Conservation (phyloP, 495 filamentous ascomycete genomes). For the Neurospora sp. region DNA sequence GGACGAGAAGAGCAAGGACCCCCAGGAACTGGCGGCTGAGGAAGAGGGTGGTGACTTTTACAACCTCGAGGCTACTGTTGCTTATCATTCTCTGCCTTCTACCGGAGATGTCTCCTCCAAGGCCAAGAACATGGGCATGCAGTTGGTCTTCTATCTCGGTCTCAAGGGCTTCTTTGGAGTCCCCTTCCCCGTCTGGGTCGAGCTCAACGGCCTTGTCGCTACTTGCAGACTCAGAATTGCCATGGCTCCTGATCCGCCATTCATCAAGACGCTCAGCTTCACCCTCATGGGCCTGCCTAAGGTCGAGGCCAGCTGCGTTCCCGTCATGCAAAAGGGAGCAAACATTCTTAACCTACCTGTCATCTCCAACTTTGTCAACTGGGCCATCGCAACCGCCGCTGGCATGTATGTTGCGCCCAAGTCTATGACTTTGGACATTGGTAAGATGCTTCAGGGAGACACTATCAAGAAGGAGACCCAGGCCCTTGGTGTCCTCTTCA, state of each 20-base stretch:
- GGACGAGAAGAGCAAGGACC: slow-evolving; percentile 71
- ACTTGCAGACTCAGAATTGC: slow-evolving; percentile 74
- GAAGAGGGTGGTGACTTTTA: slow-evolving; percentile 92
- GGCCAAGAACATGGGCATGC: slow-evolving; percentile 90
- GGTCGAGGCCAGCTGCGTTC: slow-evolving; percentile 81
- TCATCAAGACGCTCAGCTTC: slow-evolving; percentile 84
- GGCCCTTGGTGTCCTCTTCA: slow-evolving; percentile 79
- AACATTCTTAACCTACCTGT: slow-evolving; percentile 88
- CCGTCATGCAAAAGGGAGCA: slow-evolving; percentile 78
- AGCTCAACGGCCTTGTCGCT: slow-evolving; percentile 75
- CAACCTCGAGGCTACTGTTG: slow-evolving; percentile 87
- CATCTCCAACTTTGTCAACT: slow-evolving; percentile 95
- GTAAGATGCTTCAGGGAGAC: slow-evolving; percentile 82
- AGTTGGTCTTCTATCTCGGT: slow-evolving; percentile 86
- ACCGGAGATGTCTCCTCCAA: slow-evolving; percentile 58
- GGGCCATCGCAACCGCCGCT: slow-evolving; percentile 77
- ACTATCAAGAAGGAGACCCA: slow-evolving; percentile 80
- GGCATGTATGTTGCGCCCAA: slow-evolving; percentile 95
- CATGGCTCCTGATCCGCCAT: slow-evolving; percentile 81
- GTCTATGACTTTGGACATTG: slow-evolving; percentile 83
- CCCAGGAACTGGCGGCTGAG: slow-evolving; percentile 77
- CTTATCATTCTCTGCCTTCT: slow-evolving; percentile 81
- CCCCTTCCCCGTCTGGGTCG: slow-evolving; percentile 80
- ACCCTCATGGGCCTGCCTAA: slow-evolving; percentile 89
- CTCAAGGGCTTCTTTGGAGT: slow-evolving; percentile 80